These are phyloP conservation scores for Coniferiporia sulphurascens DNA, from an alignment of 1,284 basidiomycete genomes.

Conservation along the genomic window DNA sequence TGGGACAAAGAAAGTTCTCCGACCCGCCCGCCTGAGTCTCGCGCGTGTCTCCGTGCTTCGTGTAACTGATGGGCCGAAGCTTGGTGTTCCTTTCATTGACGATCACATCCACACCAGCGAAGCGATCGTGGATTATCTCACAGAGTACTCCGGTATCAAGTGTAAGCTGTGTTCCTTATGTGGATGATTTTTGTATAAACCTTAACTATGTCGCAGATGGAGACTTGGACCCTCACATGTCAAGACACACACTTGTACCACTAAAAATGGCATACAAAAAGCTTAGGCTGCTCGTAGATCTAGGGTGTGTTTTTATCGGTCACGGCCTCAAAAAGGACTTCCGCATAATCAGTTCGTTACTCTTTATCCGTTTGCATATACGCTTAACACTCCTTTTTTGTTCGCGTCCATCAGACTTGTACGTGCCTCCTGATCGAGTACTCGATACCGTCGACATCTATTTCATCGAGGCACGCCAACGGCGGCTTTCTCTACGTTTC, in stretches of 20 bases:
- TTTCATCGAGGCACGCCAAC: constrained; percentile 75
- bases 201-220: constrained; percentile 52
- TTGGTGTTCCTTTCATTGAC: constrained; percentile 92
- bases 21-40: constrained; percentile 87
- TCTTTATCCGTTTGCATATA: neutral
- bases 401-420: constrained; percentile 64
- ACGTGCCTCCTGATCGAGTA: constrained; percentile 91
- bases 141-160: constrained; percentile 94
- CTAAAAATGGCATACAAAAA: constrained; percentile 98
- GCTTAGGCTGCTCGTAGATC: constrained; percentile 88
- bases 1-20: constrained; percentile 88
- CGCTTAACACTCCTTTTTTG: neutral
- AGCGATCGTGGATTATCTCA: constrained; percentile 92
- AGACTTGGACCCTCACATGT: constrained; percentile 83
- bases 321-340: constrained; percentile 99
- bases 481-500: constrained; percentile 90
- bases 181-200: constrained; percentile 1
- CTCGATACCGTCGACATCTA: constrained; percentile 97
- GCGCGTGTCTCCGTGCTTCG: constrained; percentile 94
- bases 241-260: constrained; percentile 87
- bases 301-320: constrained; percentile 95
- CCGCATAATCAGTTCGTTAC: constrained; percentile 89
- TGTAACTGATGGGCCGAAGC: constrained; percentile 66
- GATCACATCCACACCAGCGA: constrained; percentile 97
- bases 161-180: constrained; percentile 45